phyloP scores from a whole-genome alignment of 208 protist genomes.

The Novymonas esmeraldas region DNA sequence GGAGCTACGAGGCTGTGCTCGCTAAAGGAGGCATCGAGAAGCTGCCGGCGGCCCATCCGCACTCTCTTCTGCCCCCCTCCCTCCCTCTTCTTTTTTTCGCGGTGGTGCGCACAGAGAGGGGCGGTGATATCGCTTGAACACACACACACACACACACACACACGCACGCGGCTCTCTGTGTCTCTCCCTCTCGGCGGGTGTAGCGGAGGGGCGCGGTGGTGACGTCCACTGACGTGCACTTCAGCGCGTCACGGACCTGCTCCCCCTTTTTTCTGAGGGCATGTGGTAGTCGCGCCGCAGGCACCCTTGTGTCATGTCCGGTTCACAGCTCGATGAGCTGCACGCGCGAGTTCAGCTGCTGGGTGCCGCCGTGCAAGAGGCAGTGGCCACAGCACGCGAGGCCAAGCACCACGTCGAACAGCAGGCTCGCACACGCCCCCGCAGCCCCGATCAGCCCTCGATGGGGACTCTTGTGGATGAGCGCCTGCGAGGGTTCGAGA shows the following conservation, averaged over 20 bases:
- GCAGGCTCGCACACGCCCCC: not conserved
- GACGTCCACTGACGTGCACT: too few species aligned
- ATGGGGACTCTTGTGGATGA: slow-evolving; percentile 9
- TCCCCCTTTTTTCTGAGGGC: too few species aligned
- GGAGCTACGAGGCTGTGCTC: too few species aligned
- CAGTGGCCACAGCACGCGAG: not conserved
- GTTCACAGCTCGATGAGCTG: not conserved
- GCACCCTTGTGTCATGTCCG: not conserved
- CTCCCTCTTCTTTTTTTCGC: not conserved
- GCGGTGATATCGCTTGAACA: too few species aligned
- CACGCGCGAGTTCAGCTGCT: not conserved
- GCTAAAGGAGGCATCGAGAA: too few species aligned
- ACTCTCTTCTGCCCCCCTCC: not conserved
- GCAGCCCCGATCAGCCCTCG: not conserved
- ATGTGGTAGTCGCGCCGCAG: too few species aligned
- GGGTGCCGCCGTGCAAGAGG: slow-evolving; percentile 1
- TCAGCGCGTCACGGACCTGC: too few species aligned
- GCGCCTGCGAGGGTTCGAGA: slow-evolving; percentile 37
- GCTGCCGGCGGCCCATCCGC: not conserved
- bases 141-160: too few species aligned
- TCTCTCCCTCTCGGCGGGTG: too few species aligned
- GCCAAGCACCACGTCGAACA: not conserved
- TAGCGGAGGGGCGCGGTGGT: too few species aligned
- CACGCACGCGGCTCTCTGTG: too few species aligned
- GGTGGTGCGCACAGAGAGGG: not conserved